Evolutionary conservation across 805 yeast species (phyloP).

Genomic region (Candida sonorensis): DNA sequence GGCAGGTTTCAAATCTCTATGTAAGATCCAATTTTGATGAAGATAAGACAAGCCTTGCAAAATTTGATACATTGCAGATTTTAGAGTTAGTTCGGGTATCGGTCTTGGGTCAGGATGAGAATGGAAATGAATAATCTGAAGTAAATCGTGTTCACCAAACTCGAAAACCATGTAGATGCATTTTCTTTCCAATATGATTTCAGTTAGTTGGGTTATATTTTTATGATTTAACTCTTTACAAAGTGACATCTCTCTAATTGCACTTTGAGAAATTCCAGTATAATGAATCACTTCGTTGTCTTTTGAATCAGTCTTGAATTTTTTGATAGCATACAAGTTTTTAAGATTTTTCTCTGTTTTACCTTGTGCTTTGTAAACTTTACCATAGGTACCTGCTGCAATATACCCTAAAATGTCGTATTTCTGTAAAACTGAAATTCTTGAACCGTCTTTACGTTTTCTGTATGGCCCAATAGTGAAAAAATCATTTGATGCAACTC

Average conservation of each 20-base stretch:
- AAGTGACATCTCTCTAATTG: constrained; percentile 92
- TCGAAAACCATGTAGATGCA: constrained; percentile 93
- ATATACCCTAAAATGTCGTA: constrained; percentile 91
- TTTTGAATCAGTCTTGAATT: constrained; percentile 90
- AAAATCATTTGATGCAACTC: constrained; percentile 49
- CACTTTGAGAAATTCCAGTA: constrained; percentile 94
- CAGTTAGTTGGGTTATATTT: constrained; percentile 74
- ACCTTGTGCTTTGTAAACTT: constrained; percentile 82
- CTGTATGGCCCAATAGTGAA: constrained; percentile 55
- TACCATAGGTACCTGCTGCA: constrained; percentile 97
- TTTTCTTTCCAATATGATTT: constrained; percentile 80
- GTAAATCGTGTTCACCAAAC: constrained; percentile 90
- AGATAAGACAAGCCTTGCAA: constrained; percentile 84
- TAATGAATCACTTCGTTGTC: constrained; percentile 78
- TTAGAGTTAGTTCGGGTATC: constrained; percentile 72
- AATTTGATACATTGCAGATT: constrained; percentile 88
- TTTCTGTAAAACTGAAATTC: constrained; percentile 73
- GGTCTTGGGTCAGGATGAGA: constrained; percentile 80
- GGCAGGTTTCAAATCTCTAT: constrained; percentile 95
- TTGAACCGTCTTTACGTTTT: constrained; percentile 52
- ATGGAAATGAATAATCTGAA: constrained; percentile 92
- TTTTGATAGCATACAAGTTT: constrained; percentile 76
- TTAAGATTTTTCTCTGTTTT: constrained; percentile 19
- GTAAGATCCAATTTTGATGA: constrained; percentile 95
- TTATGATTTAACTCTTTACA: constrained; percentile 81